Evolutionary conservation across 805 yeast genomes (phyloP).

Genomic region (Debaryomyces prosopidis): DNA sequence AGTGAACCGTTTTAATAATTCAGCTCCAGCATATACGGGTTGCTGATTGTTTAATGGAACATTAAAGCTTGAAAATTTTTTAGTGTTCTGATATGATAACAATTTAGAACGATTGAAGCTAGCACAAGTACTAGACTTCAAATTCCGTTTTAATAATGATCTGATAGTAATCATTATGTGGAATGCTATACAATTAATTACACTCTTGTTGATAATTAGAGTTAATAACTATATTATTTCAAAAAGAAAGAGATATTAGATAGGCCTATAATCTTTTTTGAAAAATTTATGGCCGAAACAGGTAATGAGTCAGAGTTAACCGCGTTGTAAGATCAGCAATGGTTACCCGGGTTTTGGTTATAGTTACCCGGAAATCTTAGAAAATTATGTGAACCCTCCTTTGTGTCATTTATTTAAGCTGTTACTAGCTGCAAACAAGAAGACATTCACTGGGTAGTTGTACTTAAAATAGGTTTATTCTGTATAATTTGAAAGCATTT

Average conservation of each 20-base stretch:
- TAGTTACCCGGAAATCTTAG: slow-evolving; percentile 4
- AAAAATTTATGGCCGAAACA: slow-evolving; percentile 18
- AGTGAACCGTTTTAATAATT: slow-evolving; percentile 53
- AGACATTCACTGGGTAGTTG: not conserved
- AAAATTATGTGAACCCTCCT: not conserved
- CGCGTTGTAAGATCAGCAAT: slow-evolving; percentile 30
- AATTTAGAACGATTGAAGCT: slow-evolving; percentile 3
- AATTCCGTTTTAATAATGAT: slow-evolving; percentile 3
- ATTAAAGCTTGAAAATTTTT: slow-evolving; percentile 7
- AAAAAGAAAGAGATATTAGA: not conserved
- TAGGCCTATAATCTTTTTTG: not conserved
- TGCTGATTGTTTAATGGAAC: slow-evolving; percentile 1
- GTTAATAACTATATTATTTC: not conserved
- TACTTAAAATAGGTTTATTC: no score
- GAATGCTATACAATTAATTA: not conserved
- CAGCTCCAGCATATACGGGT: slow-evolving; percentile 61
- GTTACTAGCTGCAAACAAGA: not conserved
- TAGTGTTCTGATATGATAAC: not conserved
- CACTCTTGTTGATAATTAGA: not conserved
- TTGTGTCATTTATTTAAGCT: not conserved
- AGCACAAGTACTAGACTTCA: slow-evolving; percentile 3
- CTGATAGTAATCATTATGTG: slow-evolving; percentile 4
- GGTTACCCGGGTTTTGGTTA: slow-evolving; percentile 13
- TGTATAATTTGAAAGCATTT: no score
- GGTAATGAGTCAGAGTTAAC: slow-evolving; percentile 35